Percentiles rank a stretch among this genome's conserved stretches.
Conservation (phyloP, 164 flowering plant species). For the Cinnamomum chago region DNA sequence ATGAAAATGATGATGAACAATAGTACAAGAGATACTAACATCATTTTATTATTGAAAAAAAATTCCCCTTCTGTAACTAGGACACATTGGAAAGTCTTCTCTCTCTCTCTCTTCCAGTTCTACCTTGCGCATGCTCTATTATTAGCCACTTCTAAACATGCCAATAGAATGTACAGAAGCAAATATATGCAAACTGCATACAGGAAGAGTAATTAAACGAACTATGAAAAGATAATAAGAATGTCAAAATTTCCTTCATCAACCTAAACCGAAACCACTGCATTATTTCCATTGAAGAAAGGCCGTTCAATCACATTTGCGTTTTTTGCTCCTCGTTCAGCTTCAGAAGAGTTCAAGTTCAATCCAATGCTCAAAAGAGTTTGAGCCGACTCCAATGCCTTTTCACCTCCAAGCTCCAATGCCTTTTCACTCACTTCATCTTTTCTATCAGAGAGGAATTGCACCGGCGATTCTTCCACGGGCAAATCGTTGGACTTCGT, state of each 20-base stretch:
- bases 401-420: conserved; percentile 17
- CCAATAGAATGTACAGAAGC: background rate
- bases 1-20: no score
- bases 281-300: conserved; percentile 8
- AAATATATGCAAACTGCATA: background rate
- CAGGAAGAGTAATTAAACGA: background rate
- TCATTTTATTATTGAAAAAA: no score
- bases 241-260: conserved; percentile 15
- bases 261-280: conserved; percentile 12
- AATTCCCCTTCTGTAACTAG: background rate
- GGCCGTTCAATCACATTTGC: background rate
- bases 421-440: conserved; percentile 10
- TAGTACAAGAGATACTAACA: no score
- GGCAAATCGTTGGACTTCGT: conserved; percentile 25
- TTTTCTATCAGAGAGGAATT: background rate
- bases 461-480: conserved; percentile 17
- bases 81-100: background rate
- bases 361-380: conserved; percentile 25
- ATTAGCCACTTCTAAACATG: background rate
- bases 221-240: background rate
- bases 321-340: conserved; percentile 1
- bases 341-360: conserved; percentile 24
- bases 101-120: background rate
- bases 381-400: conserved; percentile 18
- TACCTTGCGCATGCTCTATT: background rate